A percentile compares a stretch with the other conserved stretches of the same genome.
Evolutionary conservation across 129 eudicot species (phyloP).

Genomic region (Arctium lappa): DNA sequence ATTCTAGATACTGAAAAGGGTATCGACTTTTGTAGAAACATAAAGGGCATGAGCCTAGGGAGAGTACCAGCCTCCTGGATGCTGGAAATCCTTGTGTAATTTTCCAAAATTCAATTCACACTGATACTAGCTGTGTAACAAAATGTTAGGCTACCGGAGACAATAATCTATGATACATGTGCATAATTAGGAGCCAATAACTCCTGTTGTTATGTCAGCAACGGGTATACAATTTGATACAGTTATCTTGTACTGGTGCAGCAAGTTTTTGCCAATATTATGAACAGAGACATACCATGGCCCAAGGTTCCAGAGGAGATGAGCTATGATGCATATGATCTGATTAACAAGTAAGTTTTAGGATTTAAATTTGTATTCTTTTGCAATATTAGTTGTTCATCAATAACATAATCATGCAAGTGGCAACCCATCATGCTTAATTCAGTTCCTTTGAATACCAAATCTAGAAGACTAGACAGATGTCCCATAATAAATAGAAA

Average conservation of each 20-base stretch:
- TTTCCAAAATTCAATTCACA: background rate
- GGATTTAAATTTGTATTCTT: background rate
- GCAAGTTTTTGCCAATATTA: conserved; percentile 93
- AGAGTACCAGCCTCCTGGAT: background rate
- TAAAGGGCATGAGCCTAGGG: background rate
- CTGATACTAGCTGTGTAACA: background rate
- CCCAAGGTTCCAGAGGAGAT: conserved; percentile 93
- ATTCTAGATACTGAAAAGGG: background rate
- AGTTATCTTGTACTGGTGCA: conserved; percentile 40
- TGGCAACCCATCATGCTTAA: background rate
- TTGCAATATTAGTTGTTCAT: background rate
- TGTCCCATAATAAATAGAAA: background rate
- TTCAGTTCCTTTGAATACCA: background rate
- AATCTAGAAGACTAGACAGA: background rate
- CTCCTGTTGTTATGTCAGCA: background rate
- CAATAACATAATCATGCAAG: conserved; percentile 8
- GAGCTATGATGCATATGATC: conserved; percentile 83
- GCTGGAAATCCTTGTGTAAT: background rate
- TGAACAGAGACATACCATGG: conserved; percentile 97
- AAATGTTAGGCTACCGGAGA: background rate
- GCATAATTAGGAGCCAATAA: background rate
- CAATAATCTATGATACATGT: background rate
- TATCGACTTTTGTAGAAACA: background rate
- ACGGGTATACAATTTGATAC: conserved; percentile 1
- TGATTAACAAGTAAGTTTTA: conserved; percentile 76